These are phyloP conservation scores for Dothistroma pini DNA, from an alignment of 2,329 filamentous ascomycete species.

Conservation along the genomic window DNA sequence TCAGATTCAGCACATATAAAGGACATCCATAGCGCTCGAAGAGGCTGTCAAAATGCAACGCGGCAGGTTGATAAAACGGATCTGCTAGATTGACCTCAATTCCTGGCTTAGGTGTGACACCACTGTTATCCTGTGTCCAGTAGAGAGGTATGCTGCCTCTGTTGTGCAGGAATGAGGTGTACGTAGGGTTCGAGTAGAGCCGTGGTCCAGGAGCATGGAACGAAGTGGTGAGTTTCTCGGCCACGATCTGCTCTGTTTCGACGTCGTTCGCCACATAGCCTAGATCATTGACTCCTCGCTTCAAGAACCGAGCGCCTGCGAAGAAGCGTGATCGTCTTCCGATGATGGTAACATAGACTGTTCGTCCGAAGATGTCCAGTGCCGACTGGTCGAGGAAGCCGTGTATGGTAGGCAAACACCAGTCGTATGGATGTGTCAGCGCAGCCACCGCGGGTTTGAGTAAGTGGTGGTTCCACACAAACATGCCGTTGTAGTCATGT, in stretches of 20 bases:
- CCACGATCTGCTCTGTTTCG: conserved; percentile 97
- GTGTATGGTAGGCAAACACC: conserved; percentile 94
- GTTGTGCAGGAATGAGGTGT: conserved; percentile 95
- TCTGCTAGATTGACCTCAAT: conserved; percentile 95
- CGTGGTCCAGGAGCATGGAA: conserved; percentile 87
- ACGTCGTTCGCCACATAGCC: conserved; percentile 98
- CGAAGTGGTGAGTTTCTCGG: conserved; percentile 88
- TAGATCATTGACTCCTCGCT: conserved; percentile 88
- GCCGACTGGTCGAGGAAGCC: conserved; percentile 90
- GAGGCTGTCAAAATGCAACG: conserved; percentile 89
- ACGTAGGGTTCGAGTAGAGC: conserved; percentile 82
- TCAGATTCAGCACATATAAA: conserved; percentile 85
- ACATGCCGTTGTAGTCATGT: conserved; percentile 84
- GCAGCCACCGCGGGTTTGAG: conserved; percentile 67
- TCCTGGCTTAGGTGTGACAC: conserved; percentile 91
- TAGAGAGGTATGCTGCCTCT: conserved; percentile 93
- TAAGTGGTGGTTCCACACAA: conserved; percentile 94
- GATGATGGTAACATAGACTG: conserved; percentile 89
- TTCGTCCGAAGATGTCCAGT: conserved; percentile 72
- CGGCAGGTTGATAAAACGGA: conserved; percentile 90
- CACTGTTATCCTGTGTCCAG: conserved; percentile 95
- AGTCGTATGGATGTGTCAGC: conserved; percentile 82
- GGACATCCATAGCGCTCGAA: conserved; percentile 92
- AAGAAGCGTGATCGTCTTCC: conserved; percentile 89
- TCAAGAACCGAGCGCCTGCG: conserved; percentile 88